phyloP scores from a whole-genome alignment of 805 yeast genomes.

The Candida endomychidarum region DNA sequence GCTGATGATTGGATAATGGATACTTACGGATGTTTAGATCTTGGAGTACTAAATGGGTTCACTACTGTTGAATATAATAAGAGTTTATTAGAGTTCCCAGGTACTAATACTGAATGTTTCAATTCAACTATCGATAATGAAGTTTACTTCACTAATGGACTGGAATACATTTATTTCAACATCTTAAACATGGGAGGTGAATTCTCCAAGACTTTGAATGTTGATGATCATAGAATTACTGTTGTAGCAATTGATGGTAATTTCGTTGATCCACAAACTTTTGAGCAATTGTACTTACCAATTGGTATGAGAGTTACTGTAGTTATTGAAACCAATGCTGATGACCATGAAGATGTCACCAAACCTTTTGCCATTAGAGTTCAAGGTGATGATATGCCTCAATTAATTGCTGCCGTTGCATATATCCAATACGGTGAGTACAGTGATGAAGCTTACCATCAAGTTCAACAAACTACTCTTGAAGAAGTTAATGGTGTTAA shows the following conservation, averaged over 20 bases:
- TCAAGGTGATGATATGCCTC: slow-evolving; percentile 29
- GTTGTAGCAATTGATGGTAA: slow-evolving; percentile 34
- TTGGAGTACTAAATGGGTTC: slow-evolving; percentile 9
- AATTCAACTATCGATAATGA: slow-evolving; percentile 20
- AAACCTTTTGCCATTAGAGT: slow-evolving; percentile 26
- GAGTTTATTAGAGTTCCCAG: slow-evolving; percentile 23
- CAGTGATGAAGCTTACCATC: slow-evolving; percentile 2
- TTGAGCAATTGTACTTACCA: slow-evolving; percentile 28
- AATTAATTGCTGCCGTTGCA: slow-evolving; percentile 27
- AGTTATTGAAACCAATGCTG: slow-evolving; percentile 22
- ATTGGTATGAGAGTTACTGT: slow-evolving; percentile 32
- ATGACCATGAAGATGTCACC: slow-evolving; percentile 16
- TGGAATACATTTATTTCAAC: slow-evolving; percentile 26
- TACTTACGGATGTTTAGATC: slow-evolving; percentile 14
- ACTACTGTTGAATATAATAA: slow-evolving; percentile 4
- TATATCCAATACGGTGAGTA: slow-evolving; percentile 22
- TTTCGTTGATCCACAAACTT: slow-evolving; percentile 24
- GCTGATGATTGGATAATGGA: slow-evolving; percentile 18
- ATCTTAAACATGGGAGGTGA: slow-evolving; percentile 35
- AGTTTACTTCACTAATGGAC: slow-evolving; percentile 21
- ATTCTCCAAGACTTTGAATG: slow-evolving; percentile 30
- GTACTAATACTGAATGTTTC: slow-evolving; percentile 22
- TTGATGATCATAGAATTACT: slow-evolving; percentile 31
- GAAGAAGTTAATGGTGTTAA: slow-evolving; percentile 18
- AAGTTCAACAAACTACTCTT: slow-evolving; percentile 1